A percentile compares a stretch with the other conserved stretches of the same genome.
Conservation (phyloP, 306 rosid genomes). For the Prinsepia uniflora region DNA sequence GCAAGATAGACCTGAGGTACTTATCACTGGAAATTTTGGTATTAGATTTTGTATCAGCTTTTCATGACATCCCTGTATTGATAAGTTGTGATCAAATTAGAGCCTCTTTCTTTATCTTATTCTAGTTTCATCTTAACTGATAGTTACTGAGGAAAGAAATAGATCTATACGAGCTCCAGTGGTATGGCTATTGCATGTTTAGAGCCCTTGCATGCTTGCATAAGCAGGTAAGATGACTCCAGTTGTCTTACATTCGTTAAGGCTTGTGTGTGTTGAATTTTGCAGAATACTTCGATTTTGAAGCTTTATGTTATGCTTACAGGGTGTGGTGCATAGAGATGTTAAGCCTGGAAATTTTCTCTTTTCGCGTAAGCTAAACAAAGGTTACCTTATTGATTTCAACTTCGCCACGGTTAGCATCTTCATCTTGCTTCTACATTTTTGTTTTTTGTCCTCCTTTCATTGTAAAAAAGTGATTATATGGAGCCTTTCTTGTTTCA, state of each 20-base stretch:
- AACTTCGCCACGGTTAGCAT: constrained; percentile 23
- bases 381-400: constrained; percentile 24
- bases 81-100: background rate
- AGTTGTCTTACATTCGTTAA: background rate
- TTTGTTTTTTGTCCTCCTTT: background rate
- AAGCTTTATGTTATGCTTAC: background rate
- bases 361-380: constrained; percentile 14
- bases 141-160: constrained; percentile 20
- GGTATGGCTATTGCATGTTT: constrained; percentile 28
- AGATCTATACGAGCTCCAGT: constrained; percentile 20
- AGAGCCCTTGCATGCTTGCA: constrained; percentile 21
- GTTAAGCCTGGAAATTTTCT: constrained; percentile 25
- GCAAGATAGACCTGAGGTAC: constrained; percentile 29
- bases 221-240: constrained; percentile 18
- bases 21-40: background rate
- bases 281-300: background rate
- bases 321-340: constrained; percentile 28
- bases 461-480: background rate
- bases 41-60: constrained; percentile 3
- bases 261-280: background rate
- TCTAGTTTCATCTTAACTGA: constrained; percentile 2
- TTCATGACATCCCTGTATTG: background rate
- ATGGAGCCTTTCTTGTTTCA: constrained; percentile 1
- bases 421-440: background rate
- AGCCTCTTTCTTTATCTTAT: background rate